Base-by-base conservation (phyloP, 116 monocot genomes). In the Cymodocea nodosa region DNA sequence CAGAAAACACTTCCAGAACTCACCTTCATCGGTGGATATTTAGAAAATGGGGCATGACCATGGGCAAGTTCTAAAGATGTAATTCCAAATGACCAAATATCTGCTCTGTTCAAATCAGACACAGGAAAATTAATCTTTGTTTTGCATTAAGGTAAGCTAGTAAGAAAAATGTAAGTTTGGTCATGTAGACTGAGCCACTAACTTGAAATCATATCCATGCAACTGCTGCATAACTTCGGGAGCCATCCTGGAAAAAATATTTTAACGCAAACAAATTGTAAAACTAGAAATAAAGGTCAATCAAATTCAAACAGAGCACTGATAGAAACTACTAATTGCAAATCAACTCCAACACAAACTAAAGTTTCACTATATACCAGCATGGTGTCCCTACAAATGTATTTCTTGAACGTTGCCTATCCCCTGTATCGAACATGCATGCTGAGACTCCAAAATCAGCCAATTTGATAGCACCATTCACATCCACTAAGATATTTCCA, bases 341-440 rank as follows among this genome's bases (percentile, higher is more conserved):
- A 23, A 23, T 23, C 40, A 65, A 18, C 2, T 30, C 30, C 30
- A 30, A 30, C 15, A 9, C 15, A 65, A 16, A 65, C 37, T 15
- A 54, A 37, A 7, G 10, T 18, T 40, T n/a, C 34, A 35, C 59
- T 6, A 25, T 53, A 56, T 35, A 60, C 82, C 82, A 80, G 73
- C 85, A 99, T 68, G 98, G 98, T 35, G 98, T 99, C 59, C 98
- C 98, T 52, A 92, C 92, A 78, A 99, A 99, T n/a, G 92, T 99
- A 71, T 92, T 99, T 74, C 98, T 72, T 55, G 89, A 78, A 9
- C 89, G 80, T 63, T 89, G 92, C 65, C 98, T 82, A 76, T 92
- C 89, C 35, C 98, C 92, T 67, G 84, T 79, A 65, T 99, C 98
- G 76, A 92, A 99, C 98, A 99, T 89, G 70, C 92, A 92, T 44